These are phyloP conservation scores for Tetragonia tetragonoides DNA, from an alignment of 148 eudicot genomes.

Conservation along the genomic window DNA sequence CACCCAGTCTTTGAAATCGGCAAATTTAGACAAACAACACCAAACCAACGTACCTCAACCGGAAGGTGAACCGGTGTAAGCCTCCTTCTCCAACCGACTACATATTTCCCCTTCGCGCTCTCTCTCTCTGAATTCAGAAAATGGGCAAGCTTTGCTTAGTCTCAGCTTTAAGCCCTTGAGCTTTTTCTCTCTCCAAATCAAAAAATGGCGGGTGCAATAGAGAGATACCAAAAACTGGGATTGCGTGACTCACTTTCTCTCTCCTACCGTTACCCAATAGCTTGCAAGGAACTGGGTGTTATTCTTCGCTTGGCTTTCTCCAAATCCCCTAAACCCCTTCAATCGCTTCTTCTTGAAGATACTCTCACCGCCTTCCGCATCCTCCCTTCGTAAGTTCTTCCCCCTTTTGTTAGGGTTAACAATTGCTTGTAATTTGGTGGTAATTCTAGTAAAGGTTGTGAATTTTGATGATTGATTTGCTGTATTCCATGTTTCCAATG, in stretches of 20 bases:
- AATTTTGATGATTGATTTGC: neutral
- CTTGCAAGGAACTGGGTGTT: constrained; percentile 59
- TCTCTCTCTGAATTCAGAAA: neutral
- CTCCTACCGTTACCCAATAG: constrained; percentile 43
- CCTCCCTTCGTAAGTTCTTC: constrained; percentile 59
- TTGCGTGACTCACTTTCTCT: constrained; percentile 43
- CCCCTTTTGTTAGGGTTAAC: neutral
- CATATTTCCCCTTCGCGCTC: neutral
- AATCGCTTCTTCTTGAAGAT: constrained; percentile 63
- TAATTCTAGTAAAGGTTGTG: too few relatives aligned
- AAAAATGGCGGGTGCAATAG: constrained; percentile 17
- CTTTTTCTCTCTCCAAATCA: too few relatives aligned
- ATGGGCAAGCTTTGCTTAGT: neutral
- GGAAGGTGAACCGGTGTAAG: too few relatives aligned
- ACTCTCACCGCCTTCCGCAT: constrained; percentile 64
- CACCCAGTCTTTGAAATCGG: too few relatives aligned
- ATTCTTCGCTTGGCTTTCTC: constrained; percentile 54
- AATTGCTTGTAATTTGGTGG: neutral
- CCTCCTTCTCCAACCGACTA: too few relatives aligned
- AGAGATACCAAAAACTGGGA: constrained; percentile 52
- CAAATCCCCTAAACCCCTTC: constrained; percentile 62
- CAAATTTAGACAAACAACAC: too few relatives aligned
- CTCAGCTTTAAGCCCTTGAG: neutral
- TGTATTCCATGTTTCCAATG: too few relatives aligned
- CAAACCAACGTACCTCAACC: too few relatives aligned